These are phyloP conservation scores for Sonneratia caseolaris DNA, from an alignment of 345 rosid genomes.

Conservation along the genomic window DNA sequence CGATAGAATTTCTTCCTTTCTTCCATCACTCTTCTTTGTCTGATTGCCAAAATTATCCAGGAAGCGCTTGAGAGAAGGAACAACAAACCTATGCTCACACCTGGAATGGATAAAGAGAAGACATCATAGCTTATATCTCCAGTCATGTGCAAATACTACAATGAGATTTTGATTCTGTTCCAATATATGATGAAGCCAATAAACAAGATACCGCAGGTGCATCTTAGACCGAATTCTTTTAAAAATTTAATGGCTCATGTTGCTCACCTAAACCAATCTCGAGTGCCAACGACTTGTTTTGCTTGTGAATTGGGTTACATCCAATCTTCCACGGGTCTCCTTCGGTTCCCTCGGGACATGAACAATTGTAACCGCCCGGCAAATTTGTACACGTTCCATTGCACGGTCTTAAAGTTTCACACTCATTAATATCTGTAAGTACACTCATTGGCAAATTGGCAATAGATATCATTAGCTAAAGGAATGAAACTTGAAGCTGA, in stretches of 20 bases:
- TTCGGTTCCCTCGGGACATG: constrained; percentile 19
- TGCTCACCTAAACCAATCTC: constrained; percentile 6
- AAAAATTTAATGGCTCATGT: too few relatives aligned
- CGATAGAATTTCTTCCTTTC: constrained; percentile 13
- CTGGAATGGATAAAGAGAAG: too few relatives aligned
- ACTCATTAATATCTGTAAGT: constrained; percentile 22
- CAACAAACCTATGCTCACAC: too few relatives aligned
- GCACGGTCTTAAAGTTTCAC: constrained; percentile 1
- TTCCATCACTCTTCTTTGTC: constrained; percentile 11
- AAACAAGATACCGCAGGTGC: too few relatives aligned
- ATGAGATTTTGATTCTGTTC: too few relatives aligned
- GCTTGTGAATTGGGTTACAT: constrained; percentile 3
- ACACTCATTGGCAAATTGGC: neutral
- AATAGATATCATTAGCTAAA: too few relatives aligned
- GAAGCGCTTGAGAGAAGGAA: constrained; percentile 2
- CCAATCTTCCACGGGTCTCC: constrained; percentile 19
- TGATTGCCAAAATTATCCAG: neutral
- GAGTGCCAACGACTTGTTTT: neutral
- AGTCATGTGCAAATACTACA: too few relatives aligned
- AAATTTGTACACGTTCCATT: neutral
- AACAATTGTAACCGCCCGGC: constrained; percentile 20
- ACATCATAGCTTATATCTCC: too few relatives aligned
- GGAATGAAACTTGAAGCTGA: too few relatives aligned
- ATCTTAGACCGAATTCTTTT: too few relatives aligned
- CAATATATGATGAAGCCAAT: too few relatives aligned